Evolutionary conservation across 257 asterid species (phyloP).

Genomic region (Solanum commersonii): DNA sequence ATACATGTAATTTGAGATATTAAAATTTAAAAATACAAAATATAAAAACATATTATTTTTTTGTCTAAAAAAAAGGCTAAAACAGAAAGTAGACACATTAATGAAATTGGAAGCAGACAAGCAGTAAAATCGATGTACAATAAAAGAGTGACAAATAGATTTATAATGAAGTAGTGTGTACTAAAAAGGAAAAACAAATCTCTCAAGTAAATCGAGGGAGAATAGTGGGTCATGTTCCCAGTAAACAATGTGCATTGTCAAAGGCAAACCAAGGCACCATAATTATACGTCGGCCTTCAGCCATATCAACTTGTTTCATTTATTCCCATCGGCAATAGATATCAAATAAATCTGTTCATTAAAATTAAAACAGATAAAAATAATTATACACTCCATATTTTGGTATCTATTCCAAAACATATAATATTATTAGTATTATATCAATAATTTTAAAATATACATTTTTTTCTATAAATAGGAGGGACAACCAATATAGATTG

Average conservation of each 20-base stretch:
- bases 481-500: no score
- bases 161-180: background rate
- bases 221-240: background rate
- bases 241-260: background rate
- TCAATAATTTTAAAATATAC: no score
- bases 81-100: background rate
- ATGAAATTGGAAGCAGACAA: background rate
- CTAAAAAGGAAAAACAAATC: background rate
- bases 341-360: accelerated
- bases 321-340: no score
- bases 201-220: background rate
- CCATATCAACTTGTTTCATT: background rate
- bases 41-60: background rate
- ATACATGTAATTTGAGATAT: background rate
- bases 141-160: background rate
- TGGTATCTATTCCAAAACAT: background rate
- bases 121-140: background rate
- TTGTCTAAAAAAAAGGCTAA: no score
- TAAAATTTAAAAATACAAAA: background rate
- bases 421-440: no score
- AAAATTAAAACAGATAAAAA: no score
- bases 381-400: no score
- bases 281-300: background rate
- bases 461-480: no score
- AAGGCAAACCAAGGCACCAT: background rate